phyloP scores from a whole-genome alignment of 164 flowering plant genomes.

The Liquidambar formosana region DNA sequence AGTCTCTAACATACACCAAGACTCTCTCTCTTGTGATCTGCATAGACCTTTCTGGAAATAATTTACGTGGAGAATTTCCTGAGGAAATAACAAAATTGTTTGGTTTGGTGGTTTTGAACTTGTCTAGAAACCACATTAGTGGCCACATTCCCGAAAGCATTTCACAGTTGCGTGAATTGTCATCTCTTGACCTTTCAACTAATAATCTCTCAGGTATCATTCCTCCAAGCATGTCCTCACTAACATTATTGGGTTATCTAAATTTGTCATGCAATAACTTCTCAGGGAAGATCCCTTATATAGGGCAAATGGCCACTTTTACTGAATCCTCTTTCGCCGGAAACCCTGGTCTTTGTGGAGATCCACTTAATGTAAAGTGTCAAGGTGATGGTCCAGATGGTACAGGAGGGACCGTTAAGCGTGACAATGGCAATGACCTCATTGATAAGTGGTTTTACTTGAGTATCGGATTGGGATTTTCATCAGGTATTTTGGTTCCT shows the following conservation, averaged over 20 bases:
- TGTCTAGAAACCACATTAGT: conserved; percentile 39
- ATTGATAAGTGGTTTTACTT: conserved; percentile 34
- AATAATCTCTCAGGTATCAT: conserved; percentile 47
- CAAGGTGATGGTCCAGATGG: not conserved
- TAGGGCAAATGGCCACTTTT: conserved; percentile 36
- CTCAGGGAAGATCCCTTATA: conserved; percentile 39
- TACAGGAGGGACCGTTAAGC: not conserved
- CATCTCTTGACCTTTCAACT: conserved; percentile 48
- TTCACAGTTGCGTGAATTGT: conserved; percentile 24
- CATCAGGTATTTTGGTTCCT: conserved; percentile 31
- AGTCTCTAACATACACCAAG: conserved; percentile 22
- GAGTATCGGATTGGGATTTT: conserved; percentile 46
- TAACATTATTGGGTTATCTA: conserved; percentile 31
- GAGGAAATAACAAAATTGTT: conserved; percentile 17
- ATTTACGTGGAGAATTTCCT: conserved; percentile 32
- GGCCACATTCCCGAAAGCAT: conserved; percentile 41
- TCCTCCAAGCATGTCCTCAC: conserved; percentile 35
- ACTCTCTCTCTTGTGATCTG: conserved; percentile 34
- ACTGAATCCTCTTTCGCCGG: conserved; percentile 25
- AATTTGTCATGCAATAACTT: conserved; percentile 48
- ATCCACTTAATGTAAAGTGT: conserved; percentile 26
- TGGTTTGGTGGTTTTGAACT: conserved; percentile 31
- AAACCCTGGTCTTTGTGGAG: conserved; percentile 44
- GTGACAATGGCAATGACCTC: not conserved
- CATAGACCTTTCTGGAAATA: conserved; percentile 39